These are phyloP conservation scores for Gossypium trilobum DNA, from an alignment of 441 rosid genomes.

Conservation along the genomic window DNA sequence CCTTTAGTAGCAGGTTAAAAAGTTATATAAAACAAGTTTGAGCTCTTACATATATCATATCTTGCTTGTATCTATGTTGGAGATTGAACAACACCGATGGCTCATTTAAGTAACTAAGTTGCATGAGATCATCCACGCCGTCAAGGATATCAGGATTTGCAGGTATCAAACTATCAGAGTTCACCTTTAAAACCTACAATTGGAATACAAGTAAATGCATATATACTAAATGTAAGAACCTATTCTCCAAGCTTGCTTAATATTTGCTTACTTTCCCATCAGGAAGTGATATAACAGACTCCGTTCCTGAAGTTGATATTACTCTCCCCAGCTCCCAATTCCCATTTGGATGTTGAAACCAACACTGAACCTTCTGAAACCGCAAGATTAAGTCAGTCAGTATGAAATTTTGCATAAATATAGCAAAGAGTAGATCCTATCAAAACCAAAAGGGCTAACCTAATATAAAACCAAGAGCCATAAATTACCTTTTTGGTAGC, in stretches of 20 bases:
- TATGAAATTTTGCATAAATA: neutral
- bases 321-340: slow-evolving; percentile 83
- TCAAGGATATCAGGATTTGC: slow-evolving; percentile 98
- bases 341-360: slow-evolving; percentile 79
- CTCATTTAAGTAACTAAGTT: slow-evolving; percentile 93
- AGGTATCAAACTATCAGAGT: slow-evolving; percentile 65
- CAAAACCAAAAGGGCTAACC: neutral
- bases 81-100: slow-evolving; percentile 90
- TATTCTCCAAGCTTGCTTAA: slow-evolving; percentile 14
- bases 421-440: neutral
- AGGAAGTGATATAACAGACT: slow-evolving; percentile 56
- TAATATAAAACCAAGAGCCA: neutral
- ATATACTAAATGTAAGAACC: slow-evolving; percentile 15
- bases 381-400: slow-evolving; percentile 4
- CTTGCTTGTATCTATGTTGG: slow-evolving; percentile 73
- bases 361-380: slow-evolving; percentile 71
- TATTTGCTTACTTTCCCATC: slow-evolving; percentile 64
- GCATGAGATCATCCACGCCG: slow-evolving; percentile 98
- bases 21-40: slow-evolving; percentile 12
- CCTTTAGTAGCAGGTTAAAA: slow-evolving; percentile 13
- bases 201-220: slow-evolving; percentile 11
- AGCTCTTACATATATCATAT: slow-evolving; percentile 83
- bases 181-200: slow-evolving; percentile 56
- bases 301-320: slow-evolving; percentile 54
- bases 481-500: slow-evolving; percentile 62